These are phyloP conservation scores for Phlebiopsis gigantea DNA, from an alignment of 768 basidiomycete species.

Conservation along the genomic window DNA sequence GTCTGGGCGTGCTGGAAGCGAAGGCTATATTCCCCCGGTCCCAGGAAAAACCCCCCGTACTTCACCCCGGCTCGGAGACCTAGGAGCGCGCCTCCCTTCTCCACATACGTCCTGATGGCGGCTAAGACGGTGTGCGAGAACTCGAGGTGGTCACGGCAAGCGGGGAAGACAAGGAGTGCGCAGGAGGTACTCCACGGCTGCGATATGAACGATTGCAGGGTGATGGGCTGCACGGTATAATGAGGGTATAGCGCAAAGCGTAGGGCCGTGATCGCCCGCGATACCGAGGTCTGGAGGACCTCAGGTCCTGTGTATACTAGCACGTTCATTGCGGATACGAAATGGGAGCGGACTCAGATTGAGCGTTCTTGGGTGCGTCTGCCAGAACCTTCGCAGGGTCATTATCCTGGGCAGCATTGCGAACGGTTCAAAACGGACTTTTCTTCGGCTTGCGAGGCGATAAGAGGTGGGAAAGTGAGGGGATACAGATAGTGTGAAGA, in stretches of 20 bases:
- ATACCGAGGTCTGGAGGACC: constrained; percentile 33
- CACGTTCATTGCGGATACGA: constrained; percentile 31
- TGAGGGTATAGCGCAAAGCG: constrained; percentile 57
- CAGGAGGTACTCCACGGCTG: constrained; percentile 79
- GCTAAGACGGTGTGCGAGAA: constrained; percentile 27
- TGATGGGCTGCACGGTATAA: constrained; percentile 73
- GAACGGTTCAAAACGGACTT: neutral
- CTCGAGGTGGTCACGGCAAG: constrained; percentile 38
- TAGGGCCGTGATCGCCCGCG: constrained; percentile 31
- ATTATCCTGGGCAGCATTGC: neutral
- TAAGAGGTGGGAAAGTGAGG: too few relatives aligned
- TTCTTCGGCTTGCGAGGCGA: too few relatives aligned
- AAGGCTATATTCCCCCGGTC: constrained; percentile 1
- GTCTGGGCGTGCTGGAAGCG: constrained; percentile 11
- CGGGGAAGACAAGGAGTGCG: constrained; percentile 76
- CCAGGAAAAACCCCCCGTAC: constrained; percentile 28
- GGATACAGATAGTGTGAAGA: too few relatives aligned
- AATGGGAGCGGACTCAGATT: neutral
- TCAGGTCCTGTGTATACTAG: constrained; percentile 42
- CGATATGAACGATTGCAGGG: constrained; percentile 46
- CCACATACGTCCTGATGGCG: constrained; percentile 55
- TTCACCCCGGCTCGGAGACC: constrained; percentile 60
- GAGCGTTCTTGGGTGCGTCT: neutral
- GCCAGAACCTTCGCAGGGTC: neutral
- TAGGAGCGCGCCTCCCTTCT: constrained; percentile 65